Percentiles rank a stretch among this genome's conserved stretches.
Conservation (phyloP, 495 filamentous ascomycete species). For the Penicillium cinerascens region DNA sequence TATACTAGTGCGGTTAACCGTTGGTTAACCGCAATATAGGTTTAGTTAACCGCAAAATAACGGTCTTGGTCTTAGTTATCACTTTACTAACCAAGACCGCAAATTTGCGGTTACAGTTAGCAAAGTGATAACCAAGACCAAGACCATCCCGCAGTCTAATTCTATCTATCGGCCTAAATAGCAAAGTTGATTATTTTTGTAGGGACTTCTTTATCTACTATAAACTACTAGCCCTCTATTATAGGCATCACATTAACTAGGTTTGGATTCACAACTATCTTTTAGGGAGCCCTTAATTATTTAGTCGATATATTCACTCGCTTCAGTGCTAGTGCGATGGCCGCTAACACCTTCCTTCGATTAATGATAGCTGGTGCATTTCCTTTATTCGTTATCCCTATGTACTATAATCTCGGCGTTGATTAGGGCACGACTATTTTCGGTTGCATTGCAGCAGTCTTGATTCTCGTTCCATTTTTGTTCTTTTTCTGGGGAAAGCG, state of each 20-base stretch:
- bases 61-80: too few relatives aligned
- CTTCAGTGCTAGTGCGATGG: slow-evolving; percentile 13
- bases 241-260: slow-evolving; percentile 40
- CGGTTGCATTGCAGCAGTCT: slow-evolving; percentile 28
- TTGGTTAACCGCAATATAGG: too few relatives aligned
- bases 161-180: too few relatives aligned
- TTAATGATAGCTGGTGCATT: slow-evolving; percentile 52
- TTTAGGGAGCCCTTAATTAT: slow-evolving; percentile 19
- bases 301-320: slow-evolving; percentile 15
- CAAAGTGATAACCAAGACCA: too few relatives aligned
- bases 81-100: too few relatives aligned
- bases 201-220: not conserved
- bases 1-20: too few relatives aligned
- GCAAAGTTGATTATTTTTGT: slow-evolving; percentile 36
- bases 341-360: slow-evolving; percentile 49
- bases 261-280: slow-evolving; percentile 44
- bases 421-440: slow-evolving; percentile 50
- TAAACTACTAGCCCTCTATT: not conserved
- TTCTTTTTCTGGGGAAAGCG: slow-evolving; percentile 36
- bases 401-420: slow-evolving; percentile 57
- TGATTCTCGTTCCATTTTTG: slow-evolving; percentile 40
- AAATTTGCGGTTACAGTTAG: too few relatives aligned
- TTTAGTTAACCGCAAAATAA: too few relatives aligned
- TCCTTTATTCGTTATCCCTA: slow-evolving; percentile 49
- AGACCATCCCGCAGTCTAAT: too few relatives aligned